phyloP scores from a whole-genome alignment of 2,329 filamentous ascomycete genomes.

The Xylaria digitata region DNA sequence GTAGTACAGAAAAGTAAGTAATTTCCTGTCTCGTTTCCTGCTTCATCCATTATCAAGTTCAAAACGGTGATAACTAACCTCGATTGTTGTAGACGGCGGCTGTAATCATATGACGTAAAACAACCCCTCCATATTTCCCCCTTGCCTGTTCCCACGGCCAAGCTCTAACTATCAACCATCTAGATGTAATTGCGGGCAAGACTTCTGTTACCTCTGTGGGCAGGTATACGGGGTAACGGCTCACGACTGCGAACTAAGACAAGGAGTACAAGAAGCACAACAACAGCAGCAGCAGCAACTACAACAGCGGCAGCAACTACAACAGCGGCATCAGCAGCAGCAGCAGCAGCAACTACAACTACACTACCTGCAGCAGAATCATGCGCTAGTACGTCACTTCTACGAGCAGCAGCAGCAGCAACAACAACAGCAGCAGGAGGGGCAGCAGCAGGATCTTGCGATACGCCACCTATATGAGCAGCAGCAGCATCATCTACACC shows the following conservation, averaged over 20 bases:
- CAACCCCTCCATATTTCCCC: neutral
- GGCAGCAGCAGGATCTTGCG: too few relatives aligned
- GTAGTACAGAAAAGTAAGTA: constrained; percentile 36
- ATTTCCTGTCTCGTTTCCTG: neutral
- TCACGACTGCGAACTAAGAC: constrained; percentile 2
- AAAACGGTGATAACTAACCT: neutral
- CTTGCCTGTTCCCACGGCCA: neutral
- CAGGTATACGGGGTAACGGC: neutral
- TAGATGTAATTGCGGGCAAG: constrained; percentile 40
- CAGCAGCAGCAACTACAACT: too few relatives aligned
- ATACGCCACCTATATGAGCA: too few relatives aligned
- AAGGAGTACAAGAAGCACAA: too few relatives aligned
- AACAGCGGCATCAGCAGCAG: too few relatives aligned
- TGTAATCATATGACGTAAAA: constrained; percentile 40
- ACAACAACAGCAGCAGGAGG: too few relatives aligned
- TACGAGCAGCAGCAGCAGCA: too few relatives aligned
- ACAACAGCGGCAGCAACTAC: too few relatives aligned
- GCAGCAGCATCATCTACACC: too few relatives aligned
- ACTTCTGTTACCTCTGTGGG: constrained; percentile 41
- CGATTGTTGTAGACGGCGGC: constrained; percentile 21
- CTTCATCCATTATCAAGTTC: neutral
- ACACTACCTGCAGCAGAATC: too few relatives aligned
- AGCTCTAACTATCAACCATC: neutral
- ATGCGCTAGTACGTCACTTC: too few relatives aligned
- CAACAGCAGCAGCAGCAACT: neutral